Evolutionary conservation across 2,329 filamentous ascomycete genomes (phyloP).

Genomic region (Sporothrix inflata): DNA sequence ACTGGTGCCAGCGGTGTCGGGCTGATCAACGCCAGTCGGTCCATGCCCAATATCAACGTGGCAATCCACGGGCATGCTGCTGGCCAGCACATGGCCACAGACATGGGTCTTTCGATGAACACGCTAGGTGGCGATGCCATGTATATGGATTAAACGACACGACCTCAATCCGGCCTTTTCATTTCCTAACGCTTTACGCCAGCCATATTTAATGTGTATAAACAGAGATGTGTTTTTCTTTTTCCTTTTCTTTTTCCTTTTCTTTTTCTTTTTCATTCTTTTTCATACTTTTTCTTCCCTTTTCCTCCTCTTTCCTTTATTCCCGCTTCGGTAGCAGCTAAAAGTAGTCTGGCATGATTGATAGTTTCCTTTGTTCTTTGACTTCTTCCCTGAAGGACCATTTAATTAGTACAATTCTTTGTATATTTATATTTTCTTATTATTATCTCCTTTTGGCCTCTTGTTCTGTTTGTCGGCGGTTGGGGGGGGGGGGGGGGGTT

Average conservation of each 20-base stretch:
- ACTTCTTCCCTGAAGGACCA: background rate
- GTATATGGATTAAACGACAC: slow-evolving; percentile 53
- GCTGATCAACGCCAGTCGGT: slow-evolving; percentile 16
- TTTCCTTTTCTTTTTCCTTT: background rate
- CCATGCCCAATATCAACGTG: slow-evolving; percentile 48
- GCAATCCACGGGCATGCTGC: slow-evolving; percentile 43
- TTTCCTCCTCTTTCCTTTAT: background rate
- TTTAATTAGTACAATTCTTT: background rate
- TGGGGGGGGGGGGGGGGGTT: too few species aligned
- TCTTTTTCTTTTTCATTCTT: background rate
- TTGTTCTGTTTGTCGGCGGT: too few species aligned
- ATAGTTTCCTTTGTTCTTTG: background rate
- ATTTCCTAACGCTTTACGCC: background rate
- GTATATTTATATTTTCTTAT: background rate
- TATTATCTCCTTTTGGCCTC: too few species aligned
- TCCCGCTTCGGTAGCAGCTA: background rate
- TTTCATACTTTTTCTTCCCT: background rate
- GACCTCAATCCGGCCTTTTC: background rate
- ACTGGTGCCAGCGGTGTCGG: slow-evolving; percentile 34
- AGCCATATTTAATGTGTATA: background rate
- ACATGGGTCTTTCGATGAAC: slow-evolving; percentile 51
- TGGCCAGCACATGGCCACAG: background rate
- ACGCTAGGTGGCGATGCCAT: slow-evolving; percentile 52
- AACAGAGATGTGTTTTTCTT: background rate
- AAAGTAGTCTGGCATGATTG: background rate